phyloP scores from a whole-genome alignment of 2,329 filamentous ascomycete species.

The Beauveria pseudobassiana region DNA sequence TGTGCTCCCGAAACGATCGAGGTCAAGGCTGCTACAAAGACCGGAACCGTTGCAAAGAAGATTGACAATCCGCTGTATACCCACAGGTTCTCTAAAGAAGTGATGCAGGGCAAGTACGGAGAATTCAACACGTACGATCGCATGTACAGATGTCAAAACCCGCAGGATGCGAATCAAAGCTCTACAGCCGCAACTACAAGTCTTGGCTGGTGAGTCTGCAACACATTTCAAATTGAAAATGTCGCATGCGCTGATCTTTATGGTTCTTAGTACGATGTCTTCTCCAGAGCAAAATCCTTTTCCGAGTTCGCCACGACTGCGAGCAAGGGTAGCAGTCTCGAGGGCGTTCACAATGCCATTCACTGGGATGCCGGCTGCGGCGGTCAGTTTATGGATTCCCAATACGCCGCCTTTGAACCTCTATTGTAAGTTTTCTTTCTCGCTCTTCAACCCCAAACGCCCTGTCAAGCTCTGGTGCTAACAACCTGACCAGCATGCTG shows the following conservation, averaged over 20 bases:
- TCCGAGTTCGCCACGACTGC: slow-evolving; percentile 27
- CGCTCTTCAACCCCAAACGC: too few relatives aligned
- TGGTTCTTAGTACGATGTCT: slow-evolving; percentile 30
- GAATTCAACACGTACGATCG: slow-evolving; percentile 17
- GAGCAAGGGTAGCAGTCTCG: slow-evolving; percentile 31
- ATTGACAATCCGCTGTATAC: slow-evolving; percentile 46
- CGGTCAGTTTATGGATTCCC: slow-evolving; percentile 31
- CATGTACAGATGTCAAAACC: slow-evolving; percentile 28
- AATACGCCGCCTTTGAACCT: slow-evolving; percentile 36
- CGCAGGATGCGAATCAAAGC: slow-evolving; percentile 28
- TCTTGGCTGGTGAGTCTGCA: slow-evolving; percentile 26
- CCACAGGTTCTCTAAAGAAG: slow-evolving; percentile 39
- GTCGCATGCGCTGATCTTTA: not conserved
- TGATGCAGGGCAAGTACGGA: slow-evolving; percentile 31
- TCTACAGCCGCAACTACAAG: slow-evolving; percentile 29
- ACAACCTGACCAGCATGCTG: slow-evolving; percentile 27
- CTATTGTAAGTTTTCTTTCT: slow-evolving; percentile 29
- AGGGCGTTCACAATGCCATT: slow-evolving; percentile 35
- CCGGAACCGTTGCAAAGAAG: slow-evolving; percentile 20
- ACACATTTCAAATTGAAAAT: not conserved
- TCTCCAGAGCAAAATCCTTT: slow-evolving; percentile 30
- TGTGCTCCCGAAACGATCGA: slow-evolving; percentile 26
- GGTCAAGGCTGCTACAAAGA: slow-evolving; percentile 33
- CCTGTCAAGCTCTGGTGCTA: not conserved
- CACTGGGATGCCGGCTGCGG: slow-evolving; percentile 34